Percentiles rank a stretch among this genome's conserved stretches.
These are phyloP conservation scores for Coemansia javaensis DNA, from an alignment of 192 early-diverging fungal species.

Conservation along the genomic window DNA sequence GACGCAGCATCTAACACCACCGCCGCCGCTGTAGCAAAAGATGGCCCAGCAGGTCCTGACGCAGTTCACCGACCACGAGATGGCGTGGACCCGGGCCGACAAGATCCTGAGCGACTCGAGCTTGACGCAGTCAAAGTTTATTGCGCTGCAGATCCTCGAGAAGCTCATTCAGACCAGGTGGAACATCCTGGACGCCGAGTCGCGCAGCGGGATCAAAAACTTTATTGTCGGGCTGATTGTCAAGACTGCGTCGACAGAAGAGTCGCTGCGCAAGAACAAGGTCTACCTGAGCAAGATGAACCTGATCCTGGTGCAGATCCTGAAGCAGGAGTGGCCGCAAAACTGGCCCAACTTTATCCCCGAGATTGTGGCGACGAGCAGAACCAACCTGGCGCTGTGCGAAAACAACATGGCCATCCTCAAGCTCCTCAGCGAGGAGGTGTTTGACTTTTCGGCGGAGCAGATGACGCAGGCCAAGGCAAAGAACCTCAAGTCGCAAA, in stretches of 20 bases:
- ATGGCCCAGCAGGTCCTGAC: slow-evolving; percentile 81
- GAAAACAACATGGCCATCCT: slow-evolving; percentile 99
- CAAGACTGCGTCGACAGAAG: slow-evolving; percentile 84
- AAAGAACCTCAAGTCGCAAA: slow-evolving; percentile 87
- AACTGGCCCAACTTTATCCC: slow-evolving; percentile 99
- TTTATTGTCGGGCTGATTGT: slow-evolving; percentile 92
- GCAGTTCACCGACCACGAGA: slow-evolving; percentile 92
- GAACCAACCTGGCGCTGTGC: slow-evolving; percentile 85
- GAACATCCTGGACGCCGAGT: slow-evolving; percentile 85
- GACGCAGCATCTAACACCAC: background rate
- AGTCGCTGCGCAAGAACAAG: slow-evolving; percentile 66
- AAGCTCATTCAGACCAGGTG: slow-evolving; percentile 94
- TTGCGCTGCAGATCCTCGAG: slow-evolving; percentile 92
- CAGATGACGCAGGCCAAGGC: slow-evolving; percentile 96
- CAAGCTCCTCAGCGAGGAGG: slow-evolving; percentile 97
- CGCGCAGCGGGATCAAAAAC: slow-evolving; percentile 85
- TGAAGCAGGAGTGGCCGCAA: slow-evolving; percentile 99
- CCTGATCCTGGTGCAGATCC: slow-evolving; percentile 94
- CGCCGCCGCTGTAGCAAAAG: slow-evolving; percentile 61
- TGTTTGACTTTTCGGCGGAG: slow-evolving; percentile 98
- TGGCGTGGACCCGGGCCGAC: slow-evolving; percentile 94
- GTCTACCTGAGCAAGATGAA: slow-evolving; percentile 87
- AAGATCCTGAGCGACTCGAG: slow-evolving; percentile 80
- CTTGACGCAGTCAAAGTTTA: slow-evolving; percentile 81
- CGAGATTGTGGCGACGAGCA: slow-evolving; percentile 94